Evolutionary conservation across 2,329 filamentous ascomycete genomes (phyloP).

Genomic region (Hymenoscyphus scutula): DNA sequence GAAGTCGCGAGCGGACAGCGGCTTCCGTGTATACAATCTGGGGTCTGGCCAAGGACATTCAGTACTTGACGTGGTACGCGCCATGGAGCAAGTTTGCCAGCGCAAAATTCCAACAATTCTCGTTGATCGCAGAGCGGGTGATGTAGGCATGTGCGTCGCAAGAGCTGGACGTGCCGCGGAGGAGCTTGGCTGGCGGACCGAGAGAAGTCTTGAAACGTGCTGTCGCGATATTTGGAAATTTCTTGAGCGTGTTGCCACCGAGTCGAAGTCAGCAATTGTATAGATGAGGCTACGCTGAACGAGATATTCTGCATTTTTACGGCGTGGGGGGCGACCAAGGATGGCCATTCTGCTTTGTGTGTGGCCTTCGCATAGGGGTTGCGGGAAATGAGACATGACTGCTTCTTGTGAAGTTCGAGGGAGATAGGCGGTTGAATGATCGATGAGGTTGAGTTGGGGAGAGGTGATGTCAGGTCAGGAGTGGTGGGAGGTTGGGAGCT

Average conservation of each 20-base stretch:
- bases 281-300: neutral
- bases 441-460: neutral
- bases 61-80: slow-evolving; percentile 44
- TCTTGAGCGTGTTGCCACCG: slow-evolving; percentile 19
- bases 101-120: slow-evolving; percentile 40
- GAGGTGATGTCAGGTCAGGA: neutral
- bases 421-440: too few relatives aligned
- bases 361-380: neutral
- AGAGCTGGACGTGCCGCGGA: slow-evolving; percentile 40
- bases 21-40: slow-evolving; percentile 46
- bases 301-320: neutral
- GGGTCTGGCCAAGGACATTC: slow-evolving; percentile 47
- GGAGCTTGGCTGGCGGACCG: slow-evolving; percentile 45
- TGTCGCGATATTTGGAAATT: slow-evolving; percentile 29
- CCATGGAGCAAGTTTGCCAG: slow-evolving; percentile 40
- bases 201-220: slow-evolving; percentile 29
- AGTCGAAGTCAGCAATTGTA: slow-evolving; percentile 2
- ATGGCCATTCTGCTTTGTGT: neutral
- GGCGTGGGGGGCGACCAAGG: neutral
- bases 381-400: neutral
- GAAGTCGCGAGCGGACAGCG: slow-evolving; percentile 35
- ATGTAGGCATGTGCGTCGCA: slow-evolving; percentile 46
- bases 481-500: neutral
- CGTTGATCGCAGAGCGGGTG: slow-evolving; percentile 41
- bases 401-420: too few relatives aligned